These are phyloP conservation scores for Teratosphaeria gauchensis DNA, from an alignment of 2,329 filamentous ascomycete species.

Conservation along the genomic window DNA sequence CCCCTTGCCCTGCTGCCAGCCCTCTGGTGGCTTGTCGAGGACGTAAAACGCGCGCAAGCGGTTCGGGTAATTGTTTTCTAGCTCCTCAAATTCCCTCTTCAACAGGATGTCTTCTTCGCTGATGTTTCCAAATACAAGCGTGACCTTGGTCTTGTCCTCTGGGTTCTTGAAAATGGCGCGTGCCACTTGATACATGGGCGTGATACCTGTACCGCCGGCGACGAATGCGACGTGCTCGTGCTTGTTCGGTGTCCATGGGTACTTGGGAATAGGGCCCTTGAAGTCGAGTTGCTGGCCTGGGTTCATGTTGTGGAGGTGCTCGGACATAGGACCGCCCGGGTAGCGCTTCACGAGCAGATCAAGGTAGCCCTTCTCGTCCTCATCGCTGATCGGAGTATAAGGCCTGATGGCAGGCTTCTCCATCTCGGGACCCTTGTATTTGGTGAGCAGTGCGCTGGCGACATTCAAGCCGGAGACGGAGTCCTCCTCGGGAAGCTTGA, in stretches of 20 bases:
- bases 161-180: constrained; percentile 93
- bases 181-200: constrained; percentile 92
- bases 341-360: constrained; percentile 92
- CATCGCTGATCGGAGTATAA: constrained; percentile 86
- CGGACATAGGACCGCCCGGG: constrained; percentile 81
- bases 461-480: constrained; percentile 73
- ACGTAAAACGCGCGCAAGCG: constrained; percentile 94
- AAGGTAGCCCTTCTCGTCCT: constrained; percentile 65
- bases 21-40: constrained; percentile 72
- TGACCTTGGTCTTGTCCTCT: constrained; percentile 94
- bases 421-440: constrained; percentile 73
- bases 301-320: constrained; percentile 73
- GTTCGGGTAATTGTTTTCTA: constrained; percentile 93
- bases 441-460: constrained; percentile 80
- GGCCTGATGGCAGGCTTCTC: constrained; percentile 83
- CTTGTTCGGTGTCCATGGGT: constrained; percentile 82
- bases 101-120: constrained; percentile 84
- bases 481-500: constrained; percentile 75
- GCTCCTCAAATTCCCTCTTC: constrained; percentile 69
- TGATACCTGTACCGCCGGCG: constrained; percentile 93
- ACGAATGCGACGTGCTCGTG: constrained; percentile 78
- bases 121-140: constrained; percentile 86
- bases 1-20: constrained; percentile 68
- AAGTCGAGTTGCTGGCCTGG: constrained; percentile 77
- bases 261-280: constrained; percentile 95